Conservation (phyloP, 495 filamentous ascomycete species). For the Penicillium paradoxum region DNA sequence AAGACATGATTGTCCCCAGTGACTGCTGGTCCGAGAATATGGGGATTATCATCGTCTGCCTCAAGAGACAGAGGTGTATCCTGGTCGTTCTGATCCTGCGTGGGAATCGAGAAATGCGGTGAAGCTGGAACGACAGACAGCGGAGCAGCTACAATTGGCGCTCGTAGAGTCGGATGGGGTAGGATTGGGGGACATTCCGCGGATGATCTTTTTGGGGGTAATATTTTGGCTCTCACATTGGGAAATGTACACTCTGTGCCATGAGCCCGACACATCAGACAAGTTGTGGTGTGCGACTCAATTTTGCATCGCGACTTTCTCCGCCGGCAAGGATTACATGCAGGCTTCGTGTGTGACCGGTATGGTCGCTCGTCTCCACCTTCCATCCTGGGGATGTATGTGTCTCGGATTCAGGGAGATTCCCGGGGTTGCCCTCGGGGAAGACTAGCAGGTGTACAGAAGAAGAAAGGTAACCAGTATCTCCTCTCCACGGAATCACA, state of each 20-base stretch:
- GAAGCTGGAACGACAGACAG: not conserved
- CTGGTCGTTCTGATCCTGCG: not conserved
- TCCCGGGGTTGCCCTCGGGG: constrained; percentile 1
- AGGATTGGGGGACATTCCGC: not conserved
- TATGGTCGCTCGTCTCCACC: constrained; percentile 5
- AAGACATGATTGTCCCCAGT: constrained; percentile 7
- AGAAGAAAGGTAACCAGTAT: too few relatives aligned
- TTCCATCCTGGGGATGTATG: not conserved
- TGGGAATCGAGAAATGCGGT: not conserved
- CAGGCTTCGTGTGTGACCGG: constrained; percentile 6
- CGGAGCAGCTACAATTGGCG: not conserved
- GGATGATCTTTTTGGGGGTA: not conserved
- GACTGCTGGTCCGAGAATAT: constrained; percentile 6
- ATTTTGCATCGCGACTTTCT: constrained; percentile 9
- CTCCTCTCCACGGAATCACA: not conserved
- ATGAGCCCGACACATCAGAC: constrained; percentile 8
- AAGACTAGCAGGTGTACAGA: not conserved
- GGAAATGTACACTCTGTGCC: constrained; percentile 9
- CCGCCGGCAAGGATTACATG: constrained; percentile 4
- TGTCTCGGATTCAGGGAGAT: not conserved
- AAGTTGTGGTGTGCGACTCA: constrained; percentile 2
- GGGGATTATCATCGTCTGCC: constrained; percentile 7
- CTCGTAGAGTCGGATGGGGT: not conserved
- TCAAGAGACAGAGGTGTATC: constrained; percentile 8
- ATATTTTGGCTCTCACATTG: not conserved